phyloP scores from a whole-genome alignment of 768 basidiomycete genomes.

The Candolleomyces efflorescens region DNA sequence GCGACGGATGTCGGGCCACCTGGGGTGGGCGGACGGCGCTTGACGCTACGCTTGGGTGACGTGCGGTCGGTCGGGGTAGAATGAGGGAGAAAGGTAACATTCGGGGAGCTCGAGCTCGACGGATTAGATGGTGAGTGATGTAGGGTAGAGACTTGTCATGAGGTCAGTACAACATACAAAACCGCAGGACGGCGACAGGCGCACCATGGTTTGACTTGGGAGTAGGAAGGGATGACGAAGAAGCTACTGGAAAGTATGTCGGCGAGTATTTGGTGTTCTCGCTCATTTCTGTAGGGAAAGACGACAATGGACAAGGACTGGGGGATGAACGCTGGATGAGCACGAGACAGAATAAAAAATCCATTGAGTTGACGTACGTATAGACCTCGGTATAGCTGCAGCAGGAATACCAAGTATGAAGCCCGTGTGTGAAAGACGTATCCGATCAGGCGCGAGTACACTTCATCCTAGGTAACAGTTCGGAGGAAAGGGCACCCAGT shows the following conservation, averaged over 20 bases:
- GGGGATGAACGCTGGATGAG: background rate
- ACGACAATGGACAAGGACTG: background rate
- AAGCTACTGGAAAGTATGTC: background rate
- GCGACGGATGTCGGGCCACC: background rate
- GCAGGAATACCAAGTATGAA: too few species aligned
- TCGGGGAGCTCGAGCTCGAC: background rate
- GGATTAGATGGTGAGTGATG: background rate
- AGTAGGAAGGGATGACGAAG: background rate
- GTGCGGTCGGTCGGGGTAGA: background rate
- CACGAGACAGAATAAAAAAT: too few species aligned
- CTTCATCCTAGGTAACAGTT: too few species aligned
- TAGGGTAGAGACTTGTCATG: background rate
- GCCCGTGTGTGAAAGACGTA: too few species aligned
- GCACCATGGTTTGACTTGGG: background rate
- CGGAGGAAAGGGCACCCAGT: background rate
- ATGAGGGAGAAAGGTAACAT: background rate
- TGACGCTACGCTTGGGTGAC: background rate
- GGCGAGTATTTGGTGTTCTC: background rate
- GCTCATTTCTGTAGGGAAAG: background rate
- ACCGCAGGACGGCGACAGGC: background rate
- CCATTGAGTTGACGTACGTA: too few species aligned
- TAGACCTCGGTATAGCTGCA: too few species aligned
- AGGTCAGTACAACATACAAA: background rate
- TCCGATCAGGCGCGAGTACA: too few species aligned
- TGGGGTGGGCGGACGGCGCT: slow-evolving; percentile 1